A percentile compares a stretch with the other conserved stretches of the same genome.
Evolutionary conservation across 1,139 yeast genomes (phyloP).

Genomic region (Zygotorulaspora mrakii): DNA sequence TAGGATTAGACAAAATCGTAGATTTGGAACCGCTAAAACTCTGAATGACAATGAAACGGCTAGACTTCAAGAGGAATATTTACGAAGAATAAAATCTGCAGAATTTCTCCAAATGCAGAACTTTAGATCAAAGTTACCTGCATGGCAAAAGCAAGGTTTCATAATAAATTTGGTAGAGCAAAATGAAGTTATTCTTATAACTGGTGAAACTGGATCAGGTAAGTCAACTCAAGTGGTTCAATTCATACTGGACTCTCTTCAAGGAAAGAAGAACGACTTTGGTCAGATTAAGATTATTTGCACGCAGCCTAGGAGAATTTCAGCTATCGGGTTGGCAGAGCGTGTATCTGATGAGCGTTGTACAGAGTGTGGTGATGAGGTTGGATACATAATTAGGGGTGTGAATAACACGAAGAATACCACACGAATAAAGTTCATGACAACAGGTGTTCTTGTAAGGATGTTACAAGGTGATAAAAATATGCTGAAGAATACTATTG

Average conservation of each 20-base stretch:
- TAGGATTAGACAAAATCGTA: constrained; percentile 3
- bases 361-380: constrained; percentile 63
- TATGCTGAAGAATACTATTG: constrained; percentile 47
- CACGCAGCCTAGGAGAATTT: constrained; percentile 94
- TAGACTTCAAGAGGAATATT: constrained; percentile 33
- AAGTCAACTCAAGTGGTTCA: constrained; percentile 92
- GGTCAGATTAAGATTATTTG: constrained; percentile 61
- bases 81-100: constrained; percentile 22
- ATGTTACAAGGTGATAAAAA: constrained; percentile 58
- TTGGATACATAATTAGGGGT: constrained; percentile 89
- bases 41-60: constrained; percentile 29
- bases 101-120: constrained; percentile 40
- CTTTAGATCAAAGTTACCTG: constrained; percentile 64
- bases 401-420: constrained; percentile 60
- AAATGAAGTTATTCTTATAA: constrained; percentile 68
- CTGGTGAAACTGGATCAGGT: constrained; percentile 98
- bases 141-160: constrained; percentile 64
- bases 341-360: constrained; percentile 84
- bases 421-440: constrained; percentile 78
- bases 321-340: constrained; percentile 92
- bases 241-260: constrained; percentile 67
- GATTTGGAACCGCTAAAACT: not conserved
- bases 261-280: constrained; percentile 26
- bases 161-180: constrained; percentile 54
- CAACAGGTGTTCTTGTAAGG: constrained; percentile 87